A percentile compares a stretch with the other conserved stretches of the same genome.
Conservation (phyloP, 306 rosid genomes). For the Boehmeria nivea region DNA sequence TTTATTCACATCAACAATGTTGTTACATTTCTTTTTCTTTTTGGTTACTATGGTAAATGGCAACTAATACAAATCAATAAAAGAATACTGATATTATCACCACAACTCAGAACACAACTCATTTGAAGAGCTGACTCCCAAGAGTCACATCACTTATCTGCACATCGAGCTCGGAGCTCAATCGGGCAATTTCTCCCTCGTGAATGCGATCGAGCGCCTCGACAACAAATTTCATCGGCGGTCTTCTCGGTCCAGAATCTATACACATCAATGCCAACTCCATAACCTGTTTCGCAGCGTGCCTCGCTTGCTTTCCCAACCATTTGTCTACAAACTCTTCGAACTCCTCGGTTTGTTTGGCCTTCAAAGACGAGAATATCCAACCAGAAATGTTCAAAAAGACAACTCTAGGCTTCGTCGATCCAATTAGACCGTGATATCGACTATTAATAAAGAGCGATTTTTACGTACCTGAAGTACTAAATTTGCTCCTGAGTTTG, state of each 20-base stretch:
- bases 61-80: conserved; percentile 11
- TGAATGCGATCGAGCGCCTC: conserved; percentile 45
- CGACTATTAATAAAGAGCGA: too few relatives aligned
- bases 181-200: conserved; percentile 30
- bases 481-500: conserved; percentile 28
- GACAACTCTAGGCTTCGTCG: neutral
- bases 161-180: conserved; percentile 31
- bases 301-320: conserved; percentile 25
- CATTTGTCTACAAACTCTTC: conserved; percentile 39
- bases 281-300: conserved; percentile 32
- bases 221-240: conserved; percentile 41
- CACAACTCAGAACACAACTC: conserved; percentile 13
- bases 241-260: conserved; percentile 32
- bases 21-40: neutral
- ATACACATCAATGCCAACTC: conserved; percentile 40
- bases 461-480: conserved; percentile 40
- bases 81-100: conserved; percentile 13
- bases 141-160: conserved; percentile 59
- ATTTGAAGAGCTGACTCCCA: conserved; percentile 73
- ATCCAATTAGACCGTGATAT: too few relatives aligned
- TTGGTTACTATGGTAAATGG: neutral
- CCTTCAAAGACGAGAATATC: conserved; percentile 32
- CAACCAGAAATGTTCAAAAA: neutral
- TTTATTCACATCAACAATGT: conserved; percentile 4
- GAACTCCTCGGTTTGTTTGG: conserved; percentile 22